Evolutionary conservation across 2,329 filamentous ascomycete species (phyloP), one percentile per base, ranked within the genome.

Genomic region (Arthroderma sp.): DNA sequence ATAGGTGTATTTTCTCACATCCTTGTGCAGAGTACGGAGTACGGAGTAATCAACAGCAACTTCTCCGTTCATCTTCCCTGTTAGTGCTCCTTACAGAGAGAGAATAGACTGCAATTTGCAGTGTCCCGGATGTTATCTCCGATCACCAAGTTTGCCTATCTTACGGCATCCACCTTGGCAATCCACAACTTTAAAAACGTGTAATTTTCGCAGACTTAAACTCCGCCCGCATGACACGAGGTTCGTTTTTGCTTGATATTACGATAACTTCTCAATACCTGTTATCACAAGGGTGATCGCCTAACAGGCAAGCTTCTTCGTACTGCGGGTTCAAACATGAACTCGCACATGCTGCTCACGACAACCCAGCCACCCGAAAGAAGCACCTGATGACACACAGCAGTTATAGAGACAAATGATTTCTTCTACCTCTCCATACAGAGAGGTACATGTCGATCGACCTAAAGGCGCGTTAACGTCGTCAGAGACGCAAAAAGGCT

Each of bases 131-230:
- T 51, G 28, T 51, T 51, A n/a, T 51, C 44, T 51, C 44, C 44
- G 44, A 51, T 51, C 44, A 31, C 25, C 44, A 51, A 51, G 44
- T 33, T 51, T 51, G 25, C 25, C 44, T 51, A 31, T 31, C 25
- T 51, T 17, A 31, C 44, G 4, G 11, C 23, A 51, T 11, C 25
- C 15, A 31, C 44, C 44, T 51, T 51, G 44, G 44, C 44, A 51
- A 43, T 9, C 25, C 25, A 33, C 44, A 51, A 51, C 44, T 51
- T 51, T 51, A 51, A 51, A 51, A 51, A 33, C 28, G 25, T 51
- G 44, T 51, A n/a, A 51, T 51, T 51, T 51, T 51, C 25, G 44
- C 23, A 31, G 7, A 13, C 6, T 9, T n/a, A 13, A 51, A 51
- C 23, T 31, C 5, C 19, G 13, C 13, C 44, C 44, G 23, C 44